Percentiles rank a stretch among this genome's conserved stretches.
phyloP scores from a whole-genome alignment of 495 filamentous ascomycete genomes.

The Neurospora tetraspora region DNA sequence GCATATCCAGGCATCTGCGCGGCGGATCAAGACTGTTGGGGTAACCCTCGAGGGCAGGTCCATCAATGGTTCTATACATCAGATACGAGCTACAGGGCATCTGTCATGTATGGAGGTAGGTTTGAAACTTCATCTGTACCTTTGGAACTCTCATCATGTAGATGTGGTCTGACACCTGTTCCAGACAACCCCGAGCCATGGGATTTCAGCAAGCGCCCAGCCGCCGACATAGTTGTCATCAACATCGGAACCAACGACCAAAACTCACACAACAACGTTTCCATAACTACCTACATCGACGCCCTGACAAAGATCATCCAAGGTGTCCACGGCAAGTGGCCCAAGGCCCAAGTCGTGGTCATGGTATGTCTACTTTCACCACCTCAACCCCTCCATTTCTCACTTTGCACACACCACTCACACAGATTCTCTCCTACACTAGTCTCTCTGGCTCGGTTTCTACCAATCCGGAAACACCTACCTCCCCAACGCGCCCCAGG shows the following conservation, averaged over 20 bases:
- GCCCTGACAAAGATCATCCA: conserved; percentile 51
- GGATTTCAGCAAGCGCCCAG: conserved; percentile 49
- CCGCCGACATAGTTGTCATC: conserved; percentile 56
- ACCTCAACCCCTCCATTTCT: neutral
- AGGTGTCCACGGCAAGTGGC: conserved; percentile 51
- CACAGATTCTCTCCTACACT: neutral
- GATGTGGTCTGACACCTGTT: neutral
- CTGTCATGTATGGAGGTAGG: conserved; percentile 39
- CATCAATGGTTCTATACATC: conserved; percentile 60
- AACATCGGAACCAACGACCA: conserved; percentile 62
- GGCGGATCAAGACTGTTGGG: conserved; percentile 49
- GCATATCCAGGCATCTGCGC: conserved; percentile 55
- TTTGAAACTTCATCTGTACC: neutral
- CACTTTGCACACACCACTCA: neutral
- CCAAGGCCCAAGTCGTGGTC: conserved; percentile 51
- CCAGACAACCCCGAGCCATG: conserved; percentile 45
- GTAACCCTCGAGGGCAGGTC: conserved; percentile 42
- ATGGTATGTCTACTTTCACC: conserved; percentile 35
- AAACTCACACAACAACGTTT: conserved; percentile 49
- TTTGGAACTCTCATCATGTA: neutral
- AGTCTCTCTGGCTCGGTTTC: conserved; percentile 59
- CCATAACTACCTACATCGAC: conserved; percentile 40
- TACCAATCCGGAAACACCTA: conserved; percentile 43
- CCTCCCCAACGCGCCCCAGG: conserved; percentile 35
- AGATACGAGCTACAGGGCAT: conserved; percentile 45